phyloP scores from a whole-genome alignment of 345 rosid genomes.

The Heritiera littoralis region DNA sequence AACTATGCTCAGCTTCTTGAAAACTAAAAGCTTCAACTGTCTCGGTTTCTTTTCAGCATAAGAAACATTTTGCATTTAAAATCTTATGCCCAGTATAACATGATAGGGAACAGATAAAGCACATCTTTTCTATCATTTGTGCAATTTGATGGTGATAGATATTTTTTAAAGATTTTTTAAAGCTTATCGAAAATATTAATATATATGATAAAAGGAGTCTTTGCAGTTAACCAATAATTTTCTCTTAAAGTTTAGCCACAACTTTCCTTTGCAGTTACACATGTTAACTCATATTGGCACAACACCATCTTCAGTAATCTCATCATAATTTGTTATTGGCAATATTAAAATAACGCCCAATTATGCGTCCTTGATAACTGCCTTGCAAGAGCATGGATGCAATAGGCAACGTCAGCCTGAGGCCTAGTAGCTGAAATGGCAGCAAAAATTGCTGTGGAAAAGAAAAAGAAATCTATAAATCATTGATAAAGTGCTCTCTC shows the following conservation, averaged over 20 bases:
- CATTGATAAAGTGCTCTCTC: too few relatives aligned
- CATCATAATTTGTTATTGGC: not conserved
- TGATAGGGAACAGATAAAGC: not conserved
- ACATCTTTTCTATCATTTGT: not conserved
- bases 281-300: not conserved
- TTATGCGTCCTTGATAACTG: slow-evolving; percentile 86
- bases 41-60: not conserved
- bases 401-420: slow-evolving; percentile 97
- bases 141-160: not conserved
- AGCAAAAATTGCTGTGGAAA: slow-evolving; percentile 76
- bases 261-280: not conserved
- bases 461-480: not conserved
- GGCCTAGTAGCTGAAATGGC: slow-evolving; percentile 97
- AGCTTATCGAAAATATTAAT: not conserved
- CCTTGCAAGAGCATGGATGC: slow-evolving; percentile 90
- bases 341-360: slow-evolving; percentile 76
- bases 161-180: not conserved
- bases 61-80: slow-evolving; percentile 2
- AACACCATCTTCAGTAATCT: not conserved
- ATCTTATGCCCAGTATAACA: not conserved
- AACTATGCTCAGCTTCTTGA: slow-evolving; percentile 1
- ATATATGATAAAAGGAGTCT: not conserved
- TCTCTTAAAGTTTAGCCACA: not conserved
- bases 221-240: not conserved
- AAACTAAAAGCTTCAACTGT: not conserved